Percentiles rank a stretch among this genome's conserved stretches.
Conservation (phyloP, 768 basidiomycete genomes). For the Boletus pseudo-olivaceus region DNA sequence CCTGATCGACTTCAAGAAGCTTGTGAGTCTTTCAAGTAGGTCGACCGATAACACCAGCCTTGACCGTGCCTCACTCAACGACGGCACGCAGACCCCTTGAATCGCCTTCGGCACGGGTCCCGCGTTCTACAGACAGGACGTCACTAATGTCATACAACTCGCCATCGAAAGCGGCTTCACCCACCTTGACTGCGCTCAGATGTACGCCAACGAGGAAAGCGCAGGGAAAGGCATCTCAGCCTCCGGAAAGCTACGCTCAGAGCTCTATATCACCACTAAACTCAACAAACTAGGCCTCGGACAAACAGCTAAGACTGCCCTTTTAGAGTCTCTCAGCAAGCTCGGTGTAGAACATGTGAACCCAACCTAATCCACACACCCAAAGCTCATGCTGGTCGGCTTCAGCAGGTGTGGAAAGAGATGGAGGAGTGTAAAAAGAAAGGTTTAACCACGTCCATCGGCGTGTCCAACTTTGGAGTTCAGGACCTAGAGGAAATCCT, state of each 20-base stretch:
- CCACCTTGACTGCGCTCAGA: slow-evolving; percentile 2
- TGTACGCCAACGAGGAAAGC: slow-evolving; percentile 8
- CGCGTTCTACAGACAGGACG: neutral
- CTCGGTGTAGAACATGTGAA: neutral
- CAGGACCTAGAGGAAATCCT: neutral
- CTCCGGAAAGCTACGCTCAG: neutral
- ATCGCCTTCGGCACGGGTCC: neutral
- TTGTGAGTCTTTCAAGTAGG: neutral
- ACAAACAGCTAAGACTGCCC: neutral
- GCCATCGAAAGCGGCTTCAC: neutral
- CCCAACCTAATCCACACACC: neutral
- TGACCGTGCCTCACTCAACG: too few relatives aligned
- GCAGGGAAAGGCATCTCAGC: neutral
- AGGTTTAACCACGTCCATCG: slow-evolving; percentile 3
- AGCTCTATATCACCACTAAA: slow-evolving; percentile 1
- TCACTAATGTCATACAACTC: too few relatives aligned
- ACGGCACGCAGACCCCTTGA: too few relatives aligned
- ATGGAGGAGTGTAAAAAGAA: slow-evolving; percentile 4
- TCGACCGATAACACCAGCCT: too few relatives aligned
- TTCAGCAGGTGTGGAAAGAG: neutral
- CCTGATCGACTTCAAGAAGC: neutral
- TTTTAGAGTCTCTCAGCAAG: neutral
- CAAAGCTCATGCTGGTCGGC: neutral
- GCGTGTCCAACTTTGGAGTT: neutral
- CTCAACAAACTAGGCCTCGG: neutral